Evolutionary conservation across 2,329 filamentous ascomycete species (phyloP).

Genomic region (Lasiodiplodia gonubiensis): DNA sequence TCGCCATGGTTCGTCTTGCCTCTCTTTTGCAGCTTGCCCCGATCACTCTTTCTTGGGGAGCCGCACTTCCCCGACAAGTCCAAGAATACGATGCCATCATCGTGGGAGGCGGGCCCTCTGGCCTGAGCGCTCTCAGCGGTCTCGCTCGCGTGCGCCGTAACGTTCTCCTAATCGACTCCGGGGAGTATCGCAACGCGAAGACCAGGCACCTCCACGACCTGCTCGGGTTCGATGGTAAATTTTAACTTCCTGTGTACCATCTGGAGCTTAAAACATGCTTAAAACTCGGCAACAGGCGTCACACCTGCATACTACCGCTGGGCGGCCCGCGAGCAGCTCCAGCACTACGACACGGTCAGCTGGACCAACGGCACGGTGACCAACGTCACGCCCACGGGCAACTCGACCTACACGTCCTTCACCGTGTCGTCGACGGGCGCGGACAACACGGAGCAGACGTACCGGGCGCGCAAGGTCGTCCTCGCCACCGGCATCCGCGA

Average conservation of each 20-base stretch:
- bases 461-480: background rate
- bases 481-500: conserved; percentile 13
- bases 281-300: background rate
- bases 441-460: background rate
- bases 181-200: conserved; percentile 50
- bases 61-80: background rate
- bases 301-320: conserved; percentile 12
- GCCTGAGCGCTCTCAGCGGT: conserved; percentile 48
- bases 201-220: conserved; percentile 9
- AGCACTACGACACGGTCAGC: conserved; percentile 5
- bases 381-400: background rate
- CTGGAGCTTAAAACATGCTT: background rate
- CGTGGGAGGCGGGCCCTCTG: conserved; percentile 53
- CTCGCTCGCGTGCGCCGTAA: conserved; percentile 49
- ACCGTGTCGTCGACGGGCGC: background rate
- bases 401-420: background rate
- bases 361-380: conserved; percentile 7
- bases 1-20: conserved; percentile 3
- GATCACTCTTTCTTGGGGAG: conserved; percentile 2
- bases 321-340: background rate
- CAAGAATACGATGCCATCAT: conserved; percentile 45
- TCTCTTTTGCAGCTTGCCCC: conserved; percentile 2
- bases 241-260: too few relatives aligned
- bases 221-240: conserved; percentile 9
- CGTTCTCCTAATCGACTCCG: conserved; percentile 52